Percentiles rank a stretch among this genome's conserved stretches.
Evolutionary conservation across 2,329 filamentous ascomycete species (phyloP).

Genomic region (Apiospora saccharicola): DNA sequence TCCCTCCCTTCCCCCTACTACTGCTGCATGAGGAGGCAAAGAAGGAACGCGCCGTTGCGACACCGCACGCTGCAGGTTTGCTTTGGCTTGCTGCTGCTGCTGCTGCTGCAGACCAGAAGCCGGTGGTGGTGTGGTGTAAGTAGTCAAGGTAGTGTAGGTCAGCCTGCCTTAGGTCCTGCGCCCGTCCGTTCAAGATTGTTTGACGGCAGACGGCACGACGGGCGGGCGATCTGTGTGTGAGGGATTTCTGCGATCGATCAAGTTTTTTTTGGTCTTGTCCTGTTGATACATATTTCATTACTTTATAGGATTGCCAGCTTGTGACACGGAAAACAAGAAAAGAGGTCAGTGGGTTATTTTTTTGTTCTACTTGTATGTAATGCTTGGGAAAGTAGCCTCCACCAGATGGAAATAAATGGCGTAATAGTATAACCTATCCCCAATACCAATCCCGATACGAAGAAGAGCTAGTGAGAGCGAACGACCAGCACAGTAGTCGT

Average conservation of each 20-base stretch:
- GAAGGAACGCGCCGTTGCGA: constrained; percentile 13
- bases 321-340: constrained; percentile 3
- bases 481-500: neutral
- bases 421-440: constrained; percentile 1
- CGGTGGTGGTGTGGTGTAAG: neutral
- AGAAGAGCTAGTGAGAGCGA: neutral
- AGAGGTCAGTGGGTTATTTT: constrained; percentile 5
- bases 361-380: no score
- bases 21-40: neutral
- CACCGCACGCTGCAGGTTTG: constrained; percentile 12
- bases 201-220: neutral
- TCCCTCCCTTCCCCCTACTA: neutral
- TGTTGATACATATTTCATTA: neutral
- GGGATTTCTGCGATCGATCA: neutral
- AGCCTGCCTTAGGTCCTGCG: neutral
- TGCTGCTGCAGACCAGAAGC: neutral
- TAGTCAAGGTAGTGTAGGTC: neutral
- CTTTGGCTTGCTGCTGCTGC: neutral
- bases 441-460: neutral
- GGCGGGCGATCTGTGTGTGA: neutral
- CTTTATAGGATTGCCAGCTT: neutral
- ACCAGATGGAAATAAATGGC: constrained; percentile 11
- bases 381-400: neutral
- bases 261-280: neutral
- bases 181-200: constrained; percentile 5